Conservation (phyloP, 2,329 filamentous ascomycete genomes). For the Botrytis porri region DNA sequence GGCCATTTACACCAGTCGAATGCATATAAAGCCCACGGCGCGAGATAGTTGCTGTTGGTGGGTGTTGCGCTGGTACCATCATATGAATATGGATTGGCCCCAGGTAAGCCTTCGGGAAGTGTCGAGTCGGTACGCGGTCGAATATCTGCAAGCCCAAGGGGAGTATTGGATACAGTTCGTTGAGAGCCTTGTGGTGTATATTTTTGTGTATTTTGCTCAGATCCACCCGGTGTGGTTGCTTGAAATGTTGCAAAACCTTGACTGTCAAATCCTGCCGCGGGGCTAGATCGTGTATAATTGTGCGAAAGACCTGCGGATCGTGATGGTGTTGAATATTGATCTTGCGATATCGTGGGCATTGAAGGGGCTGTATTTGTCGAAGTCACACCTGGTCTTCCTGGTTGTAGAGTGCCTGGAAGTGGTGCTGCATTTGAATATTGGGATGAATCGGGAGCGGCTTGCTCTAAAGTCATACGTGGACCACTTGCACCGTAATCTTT, state of each 20-base stretch:
- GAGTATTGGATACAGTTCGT: conserved; percentile 71
- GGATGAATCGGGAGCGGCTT: conserved; percentile 48
- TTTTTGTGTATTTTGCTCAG: conserved; percentile 48
- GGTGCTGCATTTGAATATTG: conserved; percentile 46
- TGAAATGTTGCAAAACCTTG: conserved; percentile 55
- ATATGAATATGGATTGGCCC: conserved; percentile 55
- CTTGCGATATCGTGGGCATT: conserved; percentile 55
- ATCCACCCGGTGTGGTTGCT: conserved; percentile 63
- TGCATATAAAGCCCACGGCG: conserved; percentile 93
- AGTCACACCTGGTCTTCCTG: conserved; percentile 52
- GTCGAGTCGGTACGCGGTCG: conserved; percentile 80
- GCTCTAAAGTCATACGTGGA: conserved; percentile 58
- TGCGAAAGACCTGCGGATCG: conserved; percentile 67
- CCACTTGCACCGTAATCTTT: conserved; percentile 48
- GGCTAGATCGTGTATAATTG: conserved; percentile 81
- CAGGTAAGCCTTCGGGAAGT: conserved; percentile 68
- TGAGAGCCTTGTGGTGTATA: conserved; percentile 56
- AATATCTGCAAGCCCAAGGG: conserved; percentile 88
- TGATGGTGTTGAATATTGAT: conserved; percentile 60
- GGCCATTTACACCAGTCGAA: conserved; percentile 99
- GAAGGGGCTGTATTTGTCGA: conserved; percentile 56
- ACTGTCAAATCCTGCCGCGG: conserved; percentile 57
- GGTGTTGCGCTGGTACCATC: conserved; percentile 63
- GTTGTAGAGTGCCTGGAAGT: conserved; percentile 60
- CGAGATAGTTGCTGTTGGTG: conserved; percentile 86